Conservation (phyloP, 441 rosid species). For the Jatropha multifida region DNA sequence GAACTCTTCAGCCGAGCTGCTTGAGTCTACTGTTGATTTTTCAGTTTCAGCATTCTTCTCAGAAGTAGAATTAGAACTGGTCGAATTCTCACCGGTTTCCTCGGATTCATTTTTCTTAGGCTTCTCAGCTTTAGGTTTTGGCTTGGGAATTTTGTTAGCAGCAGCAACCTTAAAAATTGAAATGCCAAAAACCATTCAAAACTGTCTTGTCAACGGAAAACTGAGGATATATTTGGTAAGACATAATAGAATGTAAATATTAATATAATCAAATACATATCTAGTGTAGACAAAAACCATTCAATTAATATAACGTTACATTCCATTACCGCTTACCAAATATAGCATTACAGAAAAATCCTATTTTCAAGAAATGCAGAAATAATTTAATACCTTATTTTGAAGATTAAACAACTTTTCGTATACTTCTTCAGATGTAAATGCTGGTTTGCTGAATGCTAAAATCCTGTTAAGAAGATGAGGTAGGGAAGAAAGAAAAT, state of each 20-base stretch:
- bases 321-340: too few relatives aligned
- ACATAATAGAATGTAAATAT: too few relatives aligned
- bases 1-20: conserved; percentile 28
- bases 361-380: neutral
- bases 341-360: neutral
- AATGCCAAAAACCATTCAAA: neutral
- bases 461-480: conserved; percentile 45
- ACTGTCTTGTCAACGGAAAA: neutral
- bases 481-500: neutral
- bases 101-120: conserved; percentile 53
- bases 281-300: too few relatives aligned
- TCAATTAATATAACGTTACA: too few relatives aligned
- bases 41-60: conserved; percentile 35
- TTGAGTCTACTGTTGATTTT: conserved; percentile 35
- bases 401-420: conserved; percentile 59
- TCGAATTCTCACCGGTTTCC: conserved; percentile 28
- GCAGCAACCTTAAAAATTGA: conserved; percentile 47
- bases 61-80: conserved; percentile 33
- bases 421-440: conserved; percentile 82
- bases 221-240: neutral
- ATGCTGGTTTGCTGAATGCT: conserved; percentile 54
- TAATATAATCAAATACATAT: too few relatives aligned
- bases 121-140: conserved; percentile 85
- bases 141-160: conserved; percentile 74
- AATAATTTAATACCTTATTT: conserved; percentile 62